Evolutionary conservation across 371 early-diverging fungal genomes (phyloP), one percentile per base, ranked within the genome.

Genomic region (Fennellomyces sp.): DNA sequence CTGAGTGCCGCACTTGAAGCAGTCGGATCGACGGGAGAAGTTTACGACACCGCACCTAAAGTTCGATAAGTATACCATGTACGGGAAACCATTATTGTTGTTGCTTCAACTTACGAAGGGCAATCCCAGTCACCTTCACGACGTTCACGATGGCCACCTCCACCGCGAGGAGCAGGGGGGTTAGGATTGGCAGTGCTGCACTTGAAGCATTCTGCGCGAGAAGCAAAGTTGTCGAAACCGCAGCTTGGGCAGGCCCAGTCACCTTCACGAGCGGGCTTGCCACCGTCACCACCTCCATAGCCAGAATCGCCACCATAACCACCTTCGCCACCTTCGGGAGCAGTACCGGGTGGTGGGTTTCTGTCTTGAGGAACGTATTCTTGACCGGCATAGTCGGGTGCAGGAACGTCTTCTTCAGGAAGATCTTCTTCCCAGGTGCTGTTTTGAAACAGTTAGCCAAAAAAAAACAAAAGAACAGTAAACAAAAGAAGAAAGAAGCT

Each of bases 41-140:
- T 85, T 85, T 41, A 76, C 80, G 55, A 78, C 82, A 26, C 80
- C 73, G 56, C 88, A 87, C 0, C 65, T 64, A 39, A 3, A 5
- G n/a, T n/a, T n/a, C n/a, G n/a, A n/a, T n/a, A n/a, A n/a, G n/a
- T 36, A n/a, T n/a, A n/a, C n/a, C n/a, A n/a, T n/a, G n/a, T n/a
- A n/a, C n/a, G n/a, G n/a, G n/a, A n/a, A n/a, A n/a, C n/a, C n/a
- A n/a, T n/a, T n/a, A n/a, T n/a, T n/a, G n/a, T n/a, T n/a, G n/a
- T n/a, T n/a, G n/a, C n/a, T n/a, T n/a, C n/a, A n/a, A n/a, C n/a
- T n/a, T n/a, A n/a, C n/a, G n/a, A n/a, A n/a, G 45, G n/a, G 67
- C 84, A 87, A 25, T 67, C 58, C 85, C 85, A 85, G 63, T 85
- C 88, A 21, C 85, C 88, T 30, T 78, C 83, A 33, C 78, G 76